Conservation (phyloP, 2,329 filamentous ascomycete genomes). For the Microthyrium microscopicum region DNA sequence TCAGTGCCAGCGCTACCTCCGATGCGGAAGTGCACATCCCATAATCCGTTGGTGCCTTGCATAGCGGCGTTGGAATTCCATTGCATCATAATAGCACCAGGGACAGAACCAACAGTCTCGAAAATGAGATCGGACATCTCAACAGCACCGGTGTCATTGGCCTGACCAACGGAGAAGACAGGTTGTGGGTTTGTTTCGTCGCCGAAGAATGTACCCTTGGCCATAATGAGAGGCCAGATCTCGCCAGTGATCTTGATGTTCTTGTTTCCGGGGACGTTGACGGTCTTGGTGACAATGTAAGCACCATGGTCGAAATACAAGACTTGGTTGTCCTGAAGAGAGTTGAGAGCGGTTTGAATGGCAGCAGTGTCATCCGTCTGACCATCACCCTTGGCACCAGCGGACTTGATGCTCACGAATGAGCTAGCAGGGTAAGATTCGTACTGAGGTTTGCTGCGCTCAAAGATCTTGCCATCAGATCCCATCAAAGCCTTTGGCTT, state of each 20-base stretch:
- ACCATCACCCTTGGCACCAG: slow-evolving; percentile 78
- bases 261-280: slow-evolving; percentile 41
- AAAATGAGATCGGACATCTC: slow-evolving; percentile 84
- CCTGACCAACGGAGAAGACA: slow-evolving; percentile 70
- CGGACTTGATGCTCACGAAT: slow-evolving; percentile 70
- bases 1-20: slow-evolving; percentile 73
- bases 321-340: slow-evolving; percentile 41
- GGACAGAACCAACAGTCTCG: slow-evolving; percentile 64
- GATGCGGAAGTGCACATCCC: slow-evolving; percentile 92
- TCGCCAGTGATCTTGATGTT: slow-evolving; percentile 84
- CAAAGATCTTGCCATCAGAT: slow-evolving; percentile 52
- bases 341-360: slow-evolving; percentile 64
- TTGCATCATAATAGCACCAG: slow-evolving; percentile 78
- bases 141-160: slow-evolving; percentile 60
- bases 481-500: slow-evolving; percentile 55
- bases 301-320: slow-evolving; percentile 49
- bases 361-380: slow-evolving; percentile 70
- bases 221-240: slow-evolving; percentile 82
- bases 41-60: slow-evolving; percentile 63
- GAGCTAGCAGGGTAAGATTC: slow-evolving; percentile 44
- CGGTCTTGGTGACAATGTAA: slow-evolving; percentile 43
- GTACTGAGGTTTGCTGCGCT: slow-evolving; percentile 82
- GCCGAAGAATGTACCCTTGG: slow-evolving; percentile 55
- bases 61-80: slow-evolving; percentile 63
- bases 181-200: slow-evolving; percentile 61